Base-by-base conservation (phyloP, 768 basidiomycete genomes). In the Lactifluus pinguis region DNA sequence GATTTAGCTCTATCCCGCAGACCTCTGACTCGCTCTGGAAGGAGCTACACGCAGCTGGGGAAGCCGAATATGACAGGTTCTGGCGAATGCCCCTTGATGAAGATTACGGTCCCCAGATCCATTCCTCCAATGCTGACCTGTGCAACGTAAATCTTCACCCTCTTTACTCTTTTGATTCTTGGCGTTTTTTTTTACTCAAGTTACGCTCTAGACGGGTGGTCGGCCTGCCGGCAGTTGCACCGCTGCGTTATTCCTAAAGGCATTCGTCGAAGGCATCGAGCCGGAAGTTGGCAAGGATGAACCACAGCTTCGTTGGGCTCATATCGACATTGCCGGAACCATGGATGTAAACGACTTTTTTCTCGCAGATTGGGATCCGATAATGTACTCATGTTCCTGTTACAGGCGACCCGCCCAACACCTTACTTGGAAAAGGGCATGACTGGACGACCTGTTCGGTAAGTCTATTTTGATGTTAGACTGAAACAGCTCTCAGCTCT, bases 81-180 rank as follows among this genome's bases (percentile, higher is more conserved):
- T 94, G 92, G 92, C 83, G 92, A 30, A 83, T 94, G 85, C 92
- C 92, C 10, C 81, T 95, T 55, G 86, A 90, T 66, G 89, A 91
- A 48, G 89, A 85, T 59, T 95, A 79, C 65, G 83, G 81, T 0
- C 80, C 83, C 11, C 89, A 90, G 70, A 93, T 95, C 67, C 72
- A 84, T 69, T 78, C 77, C 7, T 85, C 83, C 30, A 91, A 90
- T 67, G 90, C 89, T 29, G 91, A 93, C 70, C 76, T 93, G 38
- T 85, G 86, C 72, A 93, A 92, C 66, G 85, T 86, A 63, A 32
- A 34, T 76, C 52, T n/a, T 39, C 14, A 4, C 15, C n/a, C 15
- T 49, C 19, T 11, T 25, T 25, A 25, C 25, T 25, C 25, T 25
- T 25, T 25, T 5, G 25, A 29, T 38, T 56, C 21, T 45, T 45